These are phyloP conservation scores for Puccinia horiana DNA, from an alignment of 1,284 basidiomycete species.

Conservation along the genomic window DNA sequence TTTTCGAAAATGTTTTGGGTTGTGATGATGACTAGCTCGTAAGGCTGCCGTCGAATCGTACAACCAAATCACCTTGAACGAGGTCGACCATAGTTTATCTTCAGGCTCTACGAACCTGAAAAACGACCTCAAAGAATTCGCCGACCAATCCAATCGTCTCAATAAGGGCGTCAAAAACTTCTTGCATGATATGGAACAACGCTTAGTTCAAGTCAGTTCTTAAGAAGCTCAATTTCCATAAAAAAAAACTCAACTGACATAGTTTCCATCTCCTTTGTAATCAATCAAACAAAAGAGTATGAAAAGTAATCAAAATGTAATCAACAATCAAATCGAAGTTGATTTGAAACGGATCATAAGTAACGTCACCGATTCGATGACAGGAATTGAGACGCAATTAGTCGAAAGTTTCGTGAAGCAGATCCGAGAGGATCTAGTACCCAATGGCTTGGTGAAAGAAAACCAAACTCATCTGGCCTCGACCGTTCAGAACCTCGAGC, in stretches of 20 bases:
- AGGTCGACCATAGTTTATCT: conserved; percentile 36
- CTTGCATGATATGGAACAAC: conserved; percentile 23
- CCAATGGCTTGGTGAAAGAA: conserved; percentile 14
- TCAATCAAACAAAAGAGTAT: conserved; percentile 21
- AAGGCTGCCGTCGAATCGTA: conserved; percentile 44
- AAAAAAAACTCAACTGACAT: background rate
- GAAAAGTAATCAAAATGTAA: conserved; percentile 26
- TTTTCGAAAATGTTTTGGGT: background rate
- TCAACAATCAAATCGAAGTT: conserved; percentile 15
- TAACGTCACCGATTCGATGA: conserved; percentile 14
- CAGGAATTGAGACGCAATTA: background rate
- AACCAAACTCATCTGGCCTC: conserved; percentile 18
- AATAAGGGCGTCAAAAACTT: conserved; percentile 25
- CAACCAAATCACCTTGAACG: conserved; percentile 41
- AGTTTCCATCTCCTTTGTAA: background rate
- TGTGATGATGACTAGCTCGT: conserved; percentile 3
- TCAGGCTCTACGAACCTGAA: conserved; percentile 19
- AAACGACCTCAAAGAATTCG: conserved; percentile 37
- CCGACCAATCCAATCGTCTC: conserved; percentile 27
- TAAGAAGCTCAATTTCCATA: background rate
- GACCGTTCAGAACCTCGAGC: conserved; percentile 14
- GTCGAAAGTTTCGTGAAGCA: conserved; percentile 6
- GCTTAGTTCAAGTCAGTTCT: conserved; percentile 27
- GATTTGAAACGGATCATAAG: conserved; percentile 6
- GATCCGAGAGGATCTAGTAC: conserved; percentile 11